These are phyloP conservation scores for Cucurbita moschata DNA, from an alignment of 306 rosid species.

Conservation along the genomic window DNA sequence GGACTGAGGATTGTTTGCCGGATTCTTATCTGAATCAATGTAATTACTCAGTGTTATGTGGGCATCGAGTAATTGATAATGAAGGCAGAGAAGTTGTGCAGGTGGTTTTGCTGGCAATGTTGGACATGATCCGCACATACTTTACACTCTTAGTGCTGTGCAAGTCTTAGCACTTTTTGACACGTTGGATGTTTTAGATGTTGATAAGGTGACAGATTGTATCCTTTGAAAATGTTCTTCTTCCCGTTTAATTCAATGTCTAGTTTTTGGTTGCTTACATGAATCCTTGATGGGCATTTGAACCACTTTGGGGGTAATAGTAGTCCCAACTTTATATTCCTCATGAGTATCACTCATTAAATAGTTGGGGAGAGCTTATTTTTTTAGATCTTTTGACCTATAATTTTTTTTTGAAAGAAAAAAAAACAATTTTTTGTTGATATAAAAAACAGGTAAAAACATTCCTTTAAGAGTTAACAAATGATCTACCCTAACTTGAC, in stretches of 20 bases:
- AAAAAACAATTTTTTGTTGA: not conserved
- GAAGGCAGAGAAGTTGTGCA: slow-evolving; percentile 8
- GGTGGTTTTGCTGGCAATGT: slow-evolving; percentile 87
- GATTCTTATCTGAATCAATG: not conserved
- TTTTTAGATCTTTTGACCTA: not conserved
- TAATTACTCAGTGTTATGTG: not conserved
- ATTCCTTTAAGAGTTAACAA: not conserved
- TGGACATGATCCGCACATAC: slow-evolving; percentile 71
- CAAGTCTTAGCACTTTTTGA: slow-evolving; percentile 71
- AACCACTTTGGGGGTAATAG: not conserved
- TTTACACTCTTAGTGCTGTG: slow-evolving; percentile 75
- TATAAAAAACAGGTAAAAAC: not conserved
- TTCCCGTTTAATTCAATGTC: not conserved
- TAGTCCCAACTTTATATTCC: not conserved
- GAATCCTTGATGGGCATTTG: not conserved
- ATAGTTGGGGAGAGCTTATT: not conserved
- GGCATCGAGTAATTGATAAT: not conserved
- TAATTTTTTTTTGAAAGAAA: not conserved
- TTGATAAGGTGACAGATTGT: slow-evolving; percentile 64
- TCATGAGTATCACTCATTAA: not conserved
- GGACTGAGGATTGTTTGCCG: not conserved
- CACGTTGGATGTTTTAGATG: slow-evolving; percentile 46
- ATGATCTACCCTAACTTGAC: not conserved
- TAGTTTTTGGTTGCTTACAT: not conserved
- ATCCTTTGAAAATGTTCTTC: slow-evolving; percentile 30